Percentiles rank a stretch among this genome's conserved stretches.
These are phyloP conservation scores for Tetradesmus lagerheimii DNA, from an alignment of 139 green algal genomes.

Conservation along the genomic window DNA sequence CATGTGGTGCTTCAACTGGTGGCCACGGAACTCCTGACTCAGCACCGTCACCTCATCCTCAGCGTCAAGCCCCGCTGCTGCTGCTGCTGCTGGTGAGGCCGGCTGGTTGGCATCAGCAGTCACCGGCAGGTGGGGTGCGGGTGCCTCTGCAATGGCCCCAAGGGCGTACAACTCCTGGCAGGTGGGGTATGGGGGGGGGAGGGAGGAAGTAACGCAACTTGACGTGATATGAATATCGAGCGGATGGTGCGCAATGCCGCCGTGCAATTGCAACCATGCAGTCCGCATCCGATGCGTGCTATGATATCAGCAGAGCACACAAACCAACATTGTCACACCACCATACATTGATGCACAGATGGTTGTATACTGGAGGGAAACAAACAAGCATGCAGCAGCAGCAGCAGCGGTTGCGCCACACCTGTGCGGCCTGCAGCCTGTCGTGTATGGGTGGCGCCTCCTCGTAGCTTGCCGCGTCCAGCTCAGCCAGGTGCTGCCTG, in stretches of 20 bases:
- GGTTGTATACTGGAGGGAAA: no score
- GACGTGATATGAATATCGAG: no score
- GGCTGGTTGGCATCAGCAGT: background rate
- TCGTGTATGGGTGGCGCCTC: constrained; percentile 52
- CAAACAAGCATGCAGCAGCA: background rate
- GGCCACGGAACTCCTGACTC: constrained; percentile 5
- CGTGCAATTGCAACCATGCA: no score
- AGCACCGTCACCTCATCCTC: constrained; percentile 40
- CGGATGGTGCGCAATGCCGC: no score
- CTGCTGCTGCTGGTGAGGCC: background rate
- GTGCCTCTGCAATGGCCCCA: constrained; percentile 19
- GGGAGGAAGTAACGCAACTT: background rate
- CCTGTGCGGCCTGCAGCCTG: constrained; percentile 20
- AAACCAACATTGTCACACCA: no score
- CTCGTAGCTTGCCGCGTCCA: constrained; percentile 80
- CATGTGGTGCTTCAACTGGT: constrained; percentile 54
- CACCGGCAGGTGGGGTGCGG: background rate
- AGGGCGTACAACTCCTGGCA: constrained; percentile 25
- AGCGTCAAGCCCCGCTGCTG: background rate
- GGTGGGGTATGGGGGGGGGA: background rate
- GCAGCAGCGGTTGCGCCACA: background rate
- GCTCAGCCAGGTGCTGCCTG: constrained; percentile 57
- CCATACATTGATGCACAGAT: no score
- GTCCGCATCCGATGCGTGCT: no score
- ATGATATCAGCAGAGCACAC: no score